These are phyloP conservation scores for Hortiboletus flavorubellus DNA, from an alignment of 768 basidiomycete species.

Conservation along the genomic window DNA sequence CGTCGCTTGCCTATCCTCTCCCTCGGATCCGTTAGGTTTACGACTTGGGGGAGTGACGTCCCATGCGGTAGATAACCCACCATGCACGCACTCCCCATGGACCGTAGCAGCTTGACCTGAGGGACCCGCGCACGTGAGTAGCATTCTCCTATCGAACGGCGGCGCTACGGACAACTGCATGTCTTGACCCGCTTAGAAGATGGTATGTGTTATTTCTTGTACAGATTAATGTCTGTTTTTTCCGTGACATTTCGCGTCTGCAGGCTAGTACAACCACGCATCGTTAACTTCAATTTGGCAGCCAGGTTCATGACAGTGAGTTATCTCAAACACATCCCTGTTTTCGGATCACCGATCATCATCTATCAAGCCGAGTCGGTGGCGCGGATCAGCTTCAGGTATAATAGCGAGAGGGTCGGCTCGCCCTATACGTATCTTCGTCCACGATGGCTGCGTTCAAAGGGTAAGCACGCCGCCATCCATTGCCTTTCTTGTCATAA, in stretches of 20 bases:
- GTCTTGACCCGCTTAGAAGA: background rate
- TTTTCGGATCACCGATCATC: background rate
- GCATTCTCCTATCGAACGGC: background rate
- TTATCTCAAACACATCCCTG: background rate
- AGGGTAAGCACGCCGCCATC: background rate
- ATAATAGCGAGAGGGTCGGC: background rate
- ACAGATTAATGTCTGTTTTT: background rate
- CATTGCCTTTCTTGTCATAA: background rate
- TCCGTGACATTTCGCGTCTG: background rate
- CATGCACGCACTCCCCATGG: too few species aligned
- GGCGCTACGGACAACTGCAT: background rate
- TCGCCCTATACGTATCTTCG: too few species aligned
- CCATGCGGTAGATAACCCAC: background rate
- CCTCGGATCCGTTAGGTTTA: background rate
- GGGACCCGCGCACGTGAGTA: background rate
- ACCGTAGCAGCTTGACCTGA: background rate
- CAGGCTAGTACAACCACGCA: background rate
- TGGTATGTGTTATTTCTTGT: too few species aligned
- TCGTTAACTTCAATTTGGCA: background rate
- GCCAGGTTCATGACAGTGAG: background rate
- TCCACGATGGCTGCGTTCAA: background rate
- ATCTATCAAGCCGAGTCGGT: background rate
- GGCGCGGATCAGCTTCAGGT: slow-evolving; percentile 6
- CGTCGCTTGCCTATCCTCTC: background rate
- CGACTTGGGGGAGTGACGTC: too few species aligned